Evolutionary conservation across 768 basidiomycete genomes (phyloP).

Genomic region (Cystobasidium onofrii): DNA sequence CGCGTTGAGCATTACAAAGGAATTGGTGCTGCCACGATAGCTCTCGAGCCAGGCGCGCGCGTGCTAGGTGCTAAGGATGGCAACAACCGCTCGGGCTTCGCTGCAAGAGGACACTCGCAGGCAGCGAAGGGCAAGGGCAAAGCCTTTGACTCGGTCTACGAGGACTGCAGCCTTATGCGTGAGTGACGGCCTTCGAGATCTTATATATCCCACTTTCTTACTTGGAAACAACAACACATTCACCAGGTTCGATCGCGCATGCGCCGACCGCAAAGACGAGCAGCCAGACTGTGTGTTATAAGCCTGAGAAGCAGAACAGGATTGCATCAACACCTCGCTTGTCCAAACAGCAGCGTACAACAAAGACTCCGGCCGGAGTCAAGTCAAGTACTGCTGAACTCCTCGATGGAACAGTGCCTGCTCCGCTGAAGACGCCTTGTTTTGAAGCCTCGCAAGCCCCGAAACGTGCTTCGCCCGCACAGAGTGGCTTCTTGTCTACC

Average conservation of each 20-base stretch:
- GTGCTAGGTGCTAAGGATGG: constrained; percentile 24
- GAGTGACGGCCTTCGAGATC: too few relatives aligned
- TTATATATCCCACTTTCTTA: too few relatives aligned
- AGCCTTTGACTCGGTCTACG: neutral
- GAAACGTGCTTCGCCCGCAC: neutral
- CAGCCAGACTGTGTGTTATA: neutral
- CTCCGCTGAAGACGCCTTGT: neutral
- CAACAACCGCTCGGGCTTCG: neutral
- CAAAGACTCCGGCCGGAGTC: neutral
- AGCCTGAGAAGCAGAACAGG: neutral
- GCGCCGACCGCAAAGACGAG: neutral
- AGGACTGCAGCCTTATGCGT: neutral
- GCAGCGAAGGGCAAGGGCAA: constrained; percentile 3
- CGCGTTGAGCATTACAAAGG: neutral
- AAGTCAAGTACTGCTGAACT: too few relatives aligned
- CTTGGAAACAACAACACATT: too few relatives aligned
- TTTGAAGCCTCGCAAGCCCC: too few relatives aligned
- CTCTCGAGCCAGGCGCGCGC: constrained; percentile 17
- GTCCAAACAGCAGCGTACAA: too few relatives aligned
- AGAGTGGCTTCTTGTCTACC: neutral
- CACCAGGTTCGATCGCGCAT: neutral
- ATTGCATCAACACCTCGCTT: too few relatives aligned
- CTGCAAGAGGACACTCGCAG: neutral
- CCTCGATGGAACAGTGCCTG: too few relatives aligned
- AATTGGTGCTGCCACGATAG: neutral